A percentile compares a stretch with the other conserved stretches of the same genome.
Evolutionary conservation across 139 green algal species (phyloP).

Genomic region (Tetradesmus obliquus): DNA sequence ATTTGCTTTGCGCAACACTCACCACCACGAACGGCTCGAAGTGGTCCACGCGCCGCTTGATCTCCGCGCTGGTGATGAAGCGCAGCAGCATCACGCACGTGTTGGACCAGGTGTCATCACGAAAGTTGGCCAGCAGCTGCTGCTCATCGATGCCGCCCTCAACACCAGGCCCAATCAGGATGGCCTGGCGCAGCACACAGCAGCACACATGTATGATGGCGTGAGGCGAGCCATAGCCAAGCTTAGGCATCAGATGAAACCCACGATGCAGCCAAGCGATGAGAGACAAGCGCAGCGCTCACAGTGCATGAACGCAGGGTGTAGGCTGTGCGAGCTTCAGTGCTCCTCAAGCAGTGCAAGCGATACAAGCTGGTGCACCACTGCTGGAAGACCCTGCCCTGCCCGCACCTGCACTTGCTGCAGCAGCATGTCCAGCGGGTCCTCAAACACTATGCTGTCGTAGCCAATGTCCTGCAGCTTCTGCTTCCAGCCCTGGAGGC

Average conservation of each 20-base stretch:
- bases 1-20: not conserved
- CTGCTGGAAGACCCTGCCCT: no score
- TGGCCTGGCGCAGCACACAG: not conserved
- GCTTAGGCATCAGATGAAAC: no score
- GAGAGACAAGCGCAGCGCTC: not conserved
- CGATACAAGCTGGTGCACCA: no score
- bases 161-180: constrained; percentile 6
- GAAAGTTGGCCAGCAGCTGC: constrained; percentile 67
- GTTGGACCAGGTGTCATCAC: constrained; percentile 59
- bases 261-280: not conserved
- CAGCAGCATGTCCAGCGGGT: constrained; percentile 82
- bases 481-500: constrained; percentile 59
- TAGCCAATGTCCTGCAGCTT: constrained; percentile 73
- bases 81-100: constrained; percentile 85
- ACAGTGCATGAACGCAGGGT: not conserved
- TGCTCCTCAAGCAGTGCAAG: no score
- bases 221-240: no score
- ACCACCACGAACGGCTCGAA: constrained; percentile 82
- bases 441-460: constrained; percentile 85
- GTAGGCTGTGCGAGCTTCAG: no score
- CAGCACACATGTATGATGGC: not conserved
- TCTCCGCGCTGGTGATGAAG: constrained; percentile 80
- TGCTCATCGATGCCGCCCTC: constrained; percentile 57
- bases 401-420: constrained; percentile 54
- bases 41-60: constrained; percentile 77